Evolutionary conservation across 768 basidiomycete genomes (phyloP).

Genomic region (Phaffia australis): DNA sequence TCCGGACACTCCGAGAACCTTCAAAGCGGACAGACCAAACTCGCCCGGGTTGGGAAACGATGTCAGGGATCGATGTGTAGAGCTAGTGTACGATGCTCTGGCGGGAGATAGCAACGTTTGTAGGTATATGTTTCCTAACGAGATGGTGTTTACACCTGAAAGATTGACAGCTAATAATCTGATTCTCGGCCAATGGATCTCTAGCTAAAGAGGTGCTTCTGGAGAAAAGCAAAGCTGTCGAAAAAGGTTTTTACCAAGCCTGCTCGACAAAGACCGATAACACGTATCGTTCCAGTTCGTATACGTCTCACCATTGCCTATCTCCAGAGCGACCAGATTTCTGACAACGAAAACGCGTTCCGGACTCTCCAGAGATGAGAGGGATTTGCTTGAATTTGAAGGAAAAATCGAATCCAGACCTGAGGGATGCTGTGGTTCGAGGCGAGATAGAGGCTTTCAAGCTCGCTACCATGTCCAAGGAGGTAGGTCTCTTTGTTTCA

Average conservation of each 20-base stretch:
- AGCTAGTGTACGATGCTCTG: conserved; percentile 84
- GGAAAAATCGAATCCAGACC: conserved; percentile 79
- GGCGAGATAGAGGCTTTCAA: conserved; percentile 61
- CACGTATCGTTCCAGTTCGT: conserved; percentile 18
- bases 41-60: conserved; percentile 49
- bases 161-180: not conserved
- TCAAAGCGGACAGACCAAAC: conserved; percentile 56
- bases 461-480: conserved; percentile 69
- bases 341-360: too few relatives aligned
- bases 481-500: conserved; percentile 44
- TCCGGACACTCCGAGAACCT: conserved; percentile 42
- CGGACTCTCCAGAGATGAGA: conserved; percentile 53
- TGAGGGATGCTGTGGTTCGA: conserved; percentile 73
- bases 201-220: conserved; percentile 19
- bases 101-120: conserved; percentile 38
- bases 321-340: not conserved
- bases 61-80: conserved; percentile 75
- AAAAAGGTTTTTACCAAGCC: conserved; percentile 19
- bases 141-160: too few relatives aligned
- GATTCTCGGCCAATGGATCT: not conserved
- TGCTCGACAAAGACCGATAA: conserved; percentile 18
- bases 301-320: not conserved
- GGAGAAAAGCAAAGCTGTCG: conserved; percentile 18
- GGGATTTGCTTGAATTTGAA: conserved; percentile 86
- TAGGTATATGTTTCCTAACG: conserved; percentile 1